Evolutionary conservation across 495 filamentous ascomycete species (phyloP).

Genomic region (Xeromyces bisporus): DNA sequence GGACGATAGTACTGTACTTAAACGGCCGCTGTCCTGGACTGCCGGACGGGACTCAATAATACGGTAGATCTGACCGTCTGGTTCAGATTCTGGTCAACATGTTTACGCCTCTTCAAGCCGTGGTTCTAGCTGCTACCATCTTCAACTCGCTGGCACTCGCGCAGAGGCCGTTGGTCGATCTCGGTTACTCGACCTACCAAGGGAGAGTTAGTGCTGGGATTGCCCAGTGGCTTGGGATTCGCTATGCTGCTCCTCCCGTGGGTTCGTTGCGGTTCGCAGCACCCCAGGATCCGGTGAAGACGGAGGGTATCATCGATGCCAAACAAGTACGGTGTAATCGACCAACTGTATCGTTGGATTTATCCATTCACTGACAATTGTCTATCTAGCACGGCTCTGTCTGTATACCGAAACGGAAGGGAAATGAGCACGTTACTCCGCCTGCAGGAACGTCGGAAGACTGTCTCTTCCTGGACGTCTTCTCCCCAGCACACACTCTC

Average conservation of each 20-base stretch:
- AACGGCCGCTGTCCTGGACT: too few relatives aligned
- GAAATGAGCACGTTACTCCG: too few relatives aligned
- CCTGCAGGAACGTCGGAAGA: slow-evolving; percentile 40
- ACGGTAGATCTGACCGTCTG: too few relatives aligned
- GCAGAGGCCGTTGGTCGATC: slow-evolving; percentile 16
- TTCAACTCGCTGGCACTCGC: slow-evolving; percentile 9
- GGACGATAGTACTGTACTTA: too few relatives aligned
- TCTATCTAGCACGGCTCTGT: slow-evolving; percentile 9
- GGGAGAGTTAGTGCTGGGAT: slow-evolving; percentile 23
- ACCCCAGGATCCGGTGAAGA: slow-evolving; percentile 35
- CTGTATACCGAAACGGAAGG: slow-evolving; percentile 32
- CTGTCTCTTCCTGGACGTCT: slow-evolving; percentile 63
- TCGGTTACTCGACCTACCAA: slow-evolving; percentile 27
- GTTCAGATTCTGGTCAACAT: too few relatives aligned
- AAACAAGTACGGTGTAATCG: slow-evolving; percentile 16
- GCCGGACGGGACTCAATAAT: too few relatives aligned
- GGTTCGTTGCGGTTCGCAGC: slow-evolving; percentile 41
- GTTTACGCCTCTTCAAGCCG: too few relatives aligned
- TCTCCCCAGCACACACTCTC: slow-evolving; percentile 40
- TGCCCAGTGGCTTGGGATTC: slow-evolving; percentile 48
- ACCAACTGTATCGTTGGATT: not conserved
- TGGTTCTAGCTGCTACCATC: slow-evolving; percentile 3
- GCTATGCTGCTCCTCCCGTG: slow-evolving; percentile 43
- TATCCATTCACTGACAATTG: too few relatives aligned
- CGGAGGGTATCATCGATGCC: slow-evolving; percentile 25